These are phyloP conservation scores for Dionaea muscipula DNA, from an alignment of 179 eudicot species.

Conservation along the genomic window DNA sequence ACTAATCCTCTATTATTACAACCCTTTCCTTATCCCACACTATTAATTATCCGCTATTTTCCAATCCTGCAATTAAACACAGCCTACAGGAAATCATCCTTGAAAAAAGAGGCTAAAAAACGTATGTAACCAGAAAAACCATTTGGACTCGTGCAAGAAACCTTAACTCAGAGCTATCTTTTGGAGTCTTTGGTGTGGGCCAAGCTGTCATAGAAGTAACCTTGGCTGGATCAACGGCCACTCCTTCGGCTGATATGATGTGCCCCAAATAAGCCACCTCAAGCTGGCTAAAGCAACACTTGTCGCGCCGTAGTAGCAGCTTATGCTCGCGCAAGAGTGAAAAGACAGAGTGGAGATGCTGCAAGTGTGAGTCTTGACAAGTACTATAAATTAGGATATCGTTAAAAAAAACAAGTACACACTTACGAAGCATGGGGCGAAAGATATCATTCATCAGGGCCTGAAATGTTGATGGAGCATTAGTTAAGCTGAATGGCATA, in stretches of 20 bases:
- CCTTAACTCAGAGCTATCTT: no score
- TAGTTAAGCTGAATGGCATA: background rate
- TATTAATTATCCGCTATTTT: no score
- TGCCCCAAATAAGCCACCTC: background rate
- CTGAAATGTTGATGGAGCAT: background rate
- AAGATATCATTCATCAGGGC: background rate
- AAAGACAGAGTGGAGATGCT: no score
- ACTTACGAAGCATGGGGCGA: background rate
- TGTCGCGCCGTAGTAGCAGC: no score
- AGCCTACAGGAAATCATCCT: no score
- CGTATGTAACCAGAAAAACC: no score
- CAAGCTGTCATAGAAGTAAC: background rate
- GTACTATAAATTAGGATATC: background rate
- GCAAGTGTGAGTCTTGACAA: background rate
- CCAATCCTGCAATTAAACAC: no score
- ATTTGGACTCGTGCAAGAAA: no score
- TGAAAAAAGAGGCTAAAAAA: no score
- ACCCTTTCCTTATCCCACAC: no score
- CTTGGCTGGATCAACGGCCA: background rate
- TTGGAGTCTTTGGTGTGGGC: background rate
- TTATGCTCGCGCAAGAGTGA: no score
- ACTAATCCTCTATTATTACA: no score
- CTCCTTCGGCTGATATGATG: background rate
- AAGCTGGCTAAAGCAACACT: background rate
- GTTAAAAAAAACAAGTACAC: background rate